Conservation (phyloP, 192 early-diverging fungal species). For the Backusella mclennaniae region DNA sequence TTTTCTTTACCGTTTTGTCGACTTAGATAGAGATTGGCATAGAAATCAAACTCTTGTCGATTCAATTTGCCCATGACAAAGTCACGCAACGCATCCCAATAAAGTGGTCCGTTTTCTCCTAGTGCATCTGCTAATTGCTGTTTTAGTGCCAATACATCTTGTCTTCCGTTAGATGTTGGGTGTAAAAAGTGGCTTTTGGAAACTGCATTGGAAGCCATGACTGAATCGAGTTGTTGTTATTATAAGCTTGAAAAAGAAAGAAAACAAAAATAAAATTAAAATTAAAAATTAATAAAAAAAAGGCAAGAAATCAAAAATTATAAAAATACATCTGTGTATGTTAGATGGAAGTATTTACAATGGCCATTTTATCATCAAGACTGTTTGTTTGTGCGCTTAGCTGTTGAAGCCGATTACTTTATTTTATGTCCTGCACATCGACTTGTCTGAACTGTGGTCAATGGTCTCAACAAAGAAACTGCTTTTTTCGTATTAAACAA, state of each 20-base stretch:
- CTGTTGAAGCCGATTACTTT: too few species aligned
- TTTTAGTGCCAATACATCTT: constrained; percentile 56
- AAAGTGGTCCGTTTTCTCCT: constrained; percentile 71
- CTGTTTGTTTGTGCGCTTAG: too few species aligned
- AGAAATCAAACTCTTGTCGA: constrained; percentile 79
- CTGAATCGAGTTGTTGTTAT: neutral
- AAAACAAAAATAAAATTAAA: neutral
- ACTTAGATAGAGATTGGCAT: constrained; percentile 66
- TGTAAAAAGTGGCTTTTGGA: constrained; percentile 23
- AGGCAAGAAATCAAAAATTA: too few species aligned
- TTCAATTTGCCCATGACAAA: constrained; percentile 76
- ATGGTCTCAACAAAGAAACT: too few species aligned
- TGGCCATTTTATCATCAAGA: too few species aligned
- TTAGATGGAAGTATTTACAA: too few species aligned
- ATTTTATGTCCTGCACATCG: too few species aligned
- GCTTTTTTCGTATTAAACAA: too few species aligned
- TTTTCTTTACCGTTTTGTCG: constrained; percentile 41
- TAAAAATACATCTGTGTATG: too few species aligned
- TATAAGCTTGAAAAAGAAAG: neutral
- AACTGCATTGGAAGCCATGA: neutral
- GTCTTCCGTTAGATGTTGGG: constrained; percentile 44
- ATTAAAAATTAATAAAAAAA: neutral
- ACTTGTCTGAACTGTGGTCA: too few species aligned
- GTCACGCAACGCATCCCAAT: constrained; percentile 72
- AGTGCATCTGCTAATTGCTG: constrained; percentile 72